Percentiles rank a stretch among this genome's conserved stretches.
phyloP scores from a whole-genome alignment of 1,284 basidiomycete genomes.

The Xanthoconium separans region DNA sequence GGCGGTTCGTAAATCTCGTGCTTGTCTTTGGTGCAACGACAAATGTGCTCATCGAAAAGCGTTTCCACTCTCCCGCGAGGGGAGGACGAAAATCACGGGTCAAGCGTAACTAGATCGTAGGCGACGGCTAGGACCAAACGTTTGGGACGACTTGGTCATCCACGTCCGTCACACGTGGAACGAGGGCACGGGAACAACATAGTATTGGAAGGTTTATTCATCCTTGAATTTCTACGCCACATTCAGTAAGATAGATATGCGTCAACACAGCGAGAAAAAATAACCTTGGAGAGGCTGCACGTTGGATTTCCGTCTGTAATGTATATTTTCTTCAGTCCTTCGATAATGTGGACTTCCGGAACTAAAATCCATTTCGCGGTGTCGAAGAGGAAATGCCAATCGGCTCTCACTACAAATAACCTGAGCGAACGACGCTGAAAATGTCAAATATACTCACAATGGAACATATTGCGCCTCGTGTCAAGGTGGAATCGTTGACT shows the following conservation, averaged over 20 bases:
- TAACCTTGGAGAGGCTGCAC: no score
- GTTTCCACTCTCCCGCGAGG: slow-evolving; percentile 3
- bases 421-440: no score
- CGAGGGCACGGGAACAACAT: not conserved
- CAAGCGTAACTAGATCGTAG: not conserved
- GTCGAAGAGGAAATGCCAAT: slow-evolving; percentile 3
- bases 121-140: not conserved
- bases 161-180: not conserved
- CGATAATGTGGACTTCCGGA: not conserved
- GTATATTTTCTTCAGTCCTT: not conserved
- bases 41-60: not conserved
- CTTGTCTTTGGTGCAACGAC: not conserved
- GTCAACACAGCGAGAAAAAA: no score
- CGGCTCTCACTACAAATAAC: not conserved
- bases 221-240: no score
- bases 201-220: not conserved
- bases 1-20: not conserved
- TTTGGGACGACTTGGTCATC: not conserved
- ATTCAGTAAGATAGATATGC: no score
- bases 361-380: not conserved
- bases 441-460: no score
- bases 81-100: not conserved
- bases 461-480: no score
- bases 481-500: no score
- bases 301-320: no score